Base-by-base conservation (phyloP, 768 basidiomycete genomes). In the Rhodosporidiobolus sp. region DNA sequence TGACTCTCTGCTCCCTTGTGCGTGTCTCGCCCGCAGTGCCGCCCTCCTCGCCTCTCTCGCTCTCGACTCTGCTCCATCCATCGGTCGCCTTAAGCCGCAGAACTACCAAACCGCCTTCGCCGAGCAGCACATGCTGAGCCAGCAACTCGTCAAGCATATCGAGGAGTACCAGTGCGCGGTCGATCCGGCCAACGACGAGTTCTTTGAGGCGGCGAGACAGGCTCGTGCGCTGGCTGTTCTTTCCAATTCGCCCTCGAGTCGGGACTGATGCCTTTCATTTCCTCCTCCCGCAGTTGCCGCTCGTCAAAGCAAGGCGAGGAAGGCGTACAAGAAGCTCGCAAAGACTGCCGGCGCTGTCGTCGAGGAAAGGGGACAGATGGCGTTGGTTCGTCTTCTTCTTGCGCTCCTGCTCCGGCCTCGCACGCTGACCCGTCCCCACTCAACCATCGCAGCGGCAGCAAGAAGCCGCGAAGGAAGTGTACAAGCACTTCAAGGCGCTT, bases 401-500 rank as follows among this genome's bases (percentile, higher is more conserved):
- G 17, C 34, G 30, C n/a, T n/a, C n/a, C n/a, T n/a, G n/a, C n/a
- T 35, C 46, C 10, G 43, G 24, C 50, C 12, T 50, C 9, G n/a
- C n/a, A n/a, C n/a, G n/a, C n/a, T n/a, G n/a, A n/a, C n/a, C n/a
- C n/a, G n/a, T n/a, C n/a, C n/a, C n/a, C n/a, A n/a, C n/a, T n/a
- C n/a, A n/a, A n/a, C n/a, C n/a, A n/a, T n/a, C 22, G 17, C 55
- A 67, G 66, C 55, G n/a, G 20, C 50, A 60, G 30, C 34, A 58
- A 9, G 38, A 38, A 1, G 53, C 52, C 20, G 38, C 28, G 7
- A 46, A 50, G 16, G 55, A 52, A 43, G 24, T 46, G 11, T 35
- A 32, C 20, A 65, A 59, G n/a, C 57, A 61, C 35, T 14, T 68
- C 22, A 73, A 65, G 38, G 53, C 54, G 22, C 45, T 34, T 17